Evolutionary conservation across 2,329 filamentous ascomycete species (phyloP).

Genomic region (Diatrype stigma): DNA sequence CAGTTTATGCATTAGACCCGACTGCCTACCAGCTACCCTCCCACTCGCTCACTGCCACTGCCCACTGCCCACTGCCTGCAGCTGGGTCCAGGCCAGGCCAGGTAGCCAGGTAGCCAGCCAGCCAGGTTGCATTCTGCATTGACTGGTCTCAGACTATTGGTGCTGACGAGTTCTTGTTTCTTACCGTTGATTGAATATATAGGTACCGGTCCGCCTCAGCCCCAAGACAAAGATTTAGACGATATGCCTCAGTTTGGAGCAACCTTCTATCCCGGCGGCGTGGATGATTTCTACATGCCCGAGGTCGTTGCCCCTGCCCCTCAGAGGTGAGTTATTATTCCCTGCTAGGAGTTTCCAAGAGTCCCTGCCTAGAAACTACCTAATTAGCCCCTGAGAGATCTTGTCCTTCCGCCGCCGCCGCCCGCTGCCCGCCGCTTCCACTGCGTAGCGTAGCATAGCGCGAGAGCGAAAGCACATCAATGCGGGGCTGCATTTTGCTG

Average conservation of each 20-base stretch:
- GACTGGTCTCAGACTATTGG: conserved; percentile 13
- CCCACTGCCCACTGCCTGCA: not conserved
- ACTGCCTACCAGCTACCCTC: no score
- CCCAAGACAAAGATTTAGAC: conserved; percentile 30
- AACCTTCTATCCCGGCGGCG: conserved; percentile 55
- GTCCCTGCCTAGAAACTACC: no score
- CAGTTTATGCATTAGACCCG: no score
- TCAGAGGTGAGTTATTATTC: conserved; percentile 44
- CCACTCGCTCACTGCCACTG: not conserved
- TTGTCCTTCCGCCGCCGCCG: not conserved
- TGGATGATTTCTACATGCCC: conserved; percentile 59
- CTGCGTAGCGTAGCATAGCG: not conserved
- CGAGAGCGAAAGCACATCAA: not conserved
- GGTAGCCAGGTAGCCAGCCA: no score
- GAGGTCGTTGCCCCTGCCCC: conserved; percentile 55
- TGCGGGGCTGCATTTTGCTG: not conserved
- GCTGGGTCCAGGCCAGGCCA: conserved; percentile 9
- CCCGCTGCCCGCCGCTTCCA: no score
- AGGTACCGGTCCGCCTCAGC: conserved; percentile 27
- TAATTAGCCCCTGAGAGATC: not conserved
- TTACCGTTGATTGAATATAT: conserved; percentile 20
- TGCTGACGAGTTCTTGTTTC: conserved; percentile 17
- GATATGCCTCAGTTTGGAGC: conserved; percentile 48
- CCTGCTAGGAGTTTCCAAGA: no score
- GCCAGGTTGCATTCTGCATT: no score